Base-by-base conservation (phyloP, 257 asterid species). In the Apocynum venetum region DNA sequence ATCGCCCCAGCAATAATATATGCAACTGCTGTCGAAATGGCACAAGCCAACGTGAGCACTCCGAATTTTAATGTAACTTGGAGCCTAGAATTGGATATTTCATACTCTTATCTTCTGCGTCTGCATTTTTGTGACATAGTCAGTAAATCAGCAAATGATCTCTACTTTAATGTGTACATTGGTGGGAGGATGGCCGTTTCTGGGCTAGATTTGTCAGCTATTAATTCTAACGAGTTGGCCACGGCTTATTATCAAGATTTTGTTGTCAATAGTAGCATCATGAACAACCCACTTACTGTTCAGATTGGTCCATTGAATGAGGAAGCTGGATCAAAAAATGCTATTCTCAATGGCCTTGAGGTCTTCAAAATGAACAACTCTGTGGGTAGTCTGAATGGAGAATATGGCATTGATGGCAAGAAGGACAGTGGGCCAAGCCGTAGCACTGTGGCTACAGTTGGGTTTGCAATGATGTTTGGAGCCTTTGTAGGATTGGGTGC, bases 381-480 rank as follows among this genome's bases (percentile, higher is more conserved):
- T 11, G 83, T 87, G 59, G 89, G 86, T 52, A 83, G 86, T 52
- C 48, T 87, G 53, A 84, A 85, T 73, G 91, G 89, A 7, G 86
- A 83, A 61, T 85, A 71, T 44, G 91, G 87, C 9, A 78, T 80
- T 4, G 84, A 84, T 72, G 89, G 91, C 36, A 51, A 13, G 64
- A 61, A 46, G 15, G 77, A 64, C 0, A 60, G 69, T 0, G 72
- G 78, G 49, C 74, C 87, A 2, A 64, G 72, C 67, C 91, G 86
- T 48, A 89, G 89, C 4, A 84, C 97, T 0, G 96, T 93, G 1
- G 97, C 97, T 4, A 90, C 96, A 1, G 96, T 93, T 35, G 98
- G 98, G 43, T 93, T 93, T 67, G 97, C 98, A 1, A 93, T 95
- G 98, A 95, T 93, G 99, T 91, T 95, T 41, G 97, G 97, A 19